These are phyloP conservation scores for Medicago lupulina DNA, from an alignment of 306 rosid genomes.

Conservation along the genomic window DNA sequence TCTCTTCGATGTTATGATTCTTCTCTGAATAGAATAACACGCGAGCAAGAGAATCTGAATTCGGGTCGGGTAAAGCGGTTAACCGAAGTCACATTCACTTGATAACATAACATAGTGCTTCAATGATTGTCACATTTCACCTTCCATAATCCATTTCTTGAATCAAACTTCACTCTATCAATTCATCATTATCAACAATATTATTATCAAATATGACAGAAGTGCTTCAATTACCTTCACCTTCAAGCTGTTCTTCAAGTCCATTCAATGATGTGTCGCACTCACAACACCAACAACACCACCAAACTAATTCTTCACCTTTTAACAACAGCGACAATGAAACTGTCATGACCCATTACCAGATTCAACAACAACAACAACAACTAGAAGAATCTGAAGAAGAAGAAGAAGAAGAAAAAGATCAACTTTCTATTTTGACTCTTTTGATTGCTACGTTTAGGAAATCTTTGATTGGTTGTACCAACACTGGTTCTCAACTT, in stretches of 20 bases:
- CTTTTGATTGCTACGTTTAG: slow-evolving; percentile 77
- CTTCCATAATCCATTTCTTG: slow-evolving; percentile 70
- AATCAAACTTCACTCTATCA: slow-evolving; percentile 73
- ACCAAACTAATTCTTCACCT: slow-evolving; percentile 43
- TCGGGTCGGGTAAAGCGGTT: slow-evolving; percentile 48
- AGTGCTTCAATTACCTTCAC: slow-evolving; percentile 86
- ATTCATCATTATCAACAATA: not conserved
- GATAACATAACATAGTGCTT: not conserved
- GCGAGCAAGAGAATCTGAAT: slow-evolving; percentile 8
- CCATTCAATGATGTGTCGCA: slow-evolving; percentile 56
- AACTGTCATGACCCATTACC: not conserved
- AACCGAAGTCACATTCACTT: slow-evolving; percentile 16
- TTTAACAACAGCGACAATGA: slow-evolving; percentile 28
- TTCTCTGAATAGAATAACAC: slow-evolving; percentile 30
- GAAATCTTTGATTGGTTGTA: slow-evolving; percentile 86
- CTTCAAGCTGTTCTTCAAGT: slow-evolving; percentile 72
- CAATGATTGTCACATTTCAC: slow-evolving; percentile 72
- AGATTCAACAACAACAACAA: slow-evolving; percentile 27
- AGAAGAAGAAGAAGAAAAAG: slow-evolving; percentile 66
- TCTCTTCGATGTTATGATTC: slow-evolving; percentile 35
- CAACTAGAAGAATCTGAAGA: not conserved
- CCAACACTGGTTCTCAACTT: slow-evolving; percentile 38
- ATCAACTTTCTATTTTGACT: slow-evolving; percentile 78
- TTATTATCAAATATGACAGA: slow-evolving; percentile 60
- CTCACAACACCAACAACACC: not conserved